These are phyloP conservation scores for Linum usitatissimum DNA, from an alignment of 345 rosid genomes.

Conservation along the genomic window DNA sequence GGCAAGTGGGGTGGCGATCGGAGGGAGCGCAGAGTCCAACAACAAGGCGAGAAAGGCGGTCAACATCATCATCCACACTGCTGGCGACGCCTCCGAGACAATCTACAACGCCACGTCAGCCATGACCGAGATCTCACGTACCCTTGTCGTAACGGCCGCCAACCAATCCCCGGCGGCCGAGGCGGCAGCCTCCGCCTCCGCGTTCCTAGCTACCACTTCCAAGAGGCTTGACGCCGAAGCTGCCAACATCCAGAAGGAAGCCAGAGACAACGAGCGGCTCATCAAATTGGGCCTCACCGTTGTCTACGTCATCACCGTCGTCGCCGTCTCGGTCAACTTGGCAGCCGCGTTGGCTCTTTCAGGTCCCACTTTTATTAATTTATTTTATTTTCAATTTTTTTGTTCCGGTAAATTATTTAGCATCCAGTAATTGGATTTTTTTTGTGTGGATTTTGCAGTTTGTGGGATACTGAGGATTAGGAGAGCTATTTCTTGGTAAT, in stretches of 20 bases:
- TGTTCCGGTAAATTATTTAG: background rate
- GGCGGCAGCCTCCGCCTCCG: conserved; percentile 8
- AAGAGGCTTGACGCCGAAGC: conserved; percentile 32
- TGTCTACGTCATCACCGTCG: conserved; percentile 20
- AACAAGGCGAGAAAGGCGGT: conserved; percentile 34
- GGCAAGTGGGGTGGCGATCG: conserved; percentile 50
- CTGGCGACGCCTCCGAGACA: conserved; percentile 42
- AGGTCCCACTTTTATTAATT: conserved; percentile 19
- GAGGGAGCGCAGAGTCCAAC: conserved; percentile 42
- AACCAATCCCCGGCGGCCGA: background rate
- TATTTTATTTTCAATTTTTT: background rate
- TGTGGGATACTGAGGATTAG: conserved; percentile 34
- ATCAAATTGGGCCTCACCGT: conserved; percentile 43
- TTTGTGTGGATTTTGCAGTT: conserved; percentile 23
- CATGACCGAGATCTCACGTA: conserved; percentile 37
- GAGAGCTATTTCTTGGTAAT: conserved; percentile 33
- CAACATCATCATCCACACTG: conserved; percentile 43
- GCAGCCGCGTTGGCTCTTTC: conserved; percentile 13
- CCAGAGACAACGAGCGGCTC: conserved; percentile 38
- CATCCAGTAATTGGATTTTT: background rate
- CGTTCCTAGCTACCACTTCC: conserved; percentile 40
- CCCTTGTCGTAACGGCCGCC: conserved; percentile 17
- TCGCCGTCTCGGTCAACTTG: background rate
- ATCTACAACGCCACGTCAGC: conserved; percentile 48
- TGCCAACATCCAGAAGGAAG: conserved; percentile 30